Evolutionary conservation across 2,329 filamentous ascomycete species (phyloP).

Genomic region (Metarhizium brunneum): DNA sequence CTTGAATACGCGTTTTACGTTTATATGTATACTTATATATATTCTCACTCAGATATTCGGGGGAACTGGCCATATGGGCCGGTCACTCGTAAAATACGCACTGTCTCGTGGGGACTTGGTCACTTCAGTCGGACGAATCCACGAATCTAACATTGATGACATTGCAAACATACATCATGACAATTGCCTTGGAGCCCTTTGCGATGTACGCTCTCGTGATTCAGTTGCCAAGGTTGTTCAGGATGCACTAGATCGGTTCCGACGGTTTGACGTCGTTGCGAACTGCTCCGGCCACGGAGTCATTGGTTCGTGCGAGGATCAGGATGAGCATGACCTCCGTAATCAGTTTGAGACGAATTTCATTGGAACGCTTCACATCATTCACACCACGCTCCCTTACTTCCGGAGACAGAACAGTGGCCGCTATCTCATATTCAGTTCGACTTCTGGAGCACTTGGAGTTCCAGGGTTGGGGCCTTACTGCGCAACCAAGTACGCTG

Average conservation of each 20-base stretch:
- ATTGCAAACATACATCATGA: conserved; percentile 65
- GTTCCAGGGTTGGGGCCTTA: conserved; percentile 90
- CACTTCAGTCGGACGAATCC: conserved; percentile 73
- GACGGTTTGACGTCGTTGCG: conserved; percentile 76
- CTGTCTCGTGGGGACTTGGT: conserved; percentile 76
- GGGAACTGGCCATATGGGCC: conserved; percentile 93
- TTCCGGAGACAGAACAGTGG: conserved; percentile 69
- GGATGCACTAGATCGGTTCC: conserved; percentile 63
- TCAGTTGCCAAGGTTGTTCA: conserved; percentile 68
- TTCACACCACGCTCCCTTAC: conserved; percentile 79
- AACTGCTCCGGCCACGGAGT: conserved; percentile 95
- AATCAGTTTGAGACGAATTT: conserved; percentile 98
- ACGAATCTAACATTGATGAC: conserved; percentile 63
- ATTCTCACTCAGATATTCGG: conserved; percentile 65
- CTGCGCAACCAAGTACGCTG: conserved; percentile 94
- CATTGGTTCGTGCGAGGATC: conserved; percentile 91
- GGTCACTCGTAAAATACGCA: conserved; percentile 76
- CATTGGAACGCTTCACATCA: conserved; percentile 88
- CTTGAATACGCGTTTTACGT: background rate
- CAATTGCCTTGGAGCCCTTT: conserved; percentile 72
- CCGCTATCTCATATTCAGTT: conserved; percentile 90
- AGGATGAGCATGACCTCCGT: conserved; percentile 87
- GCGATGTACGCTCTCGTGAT: conserved; percentile 76
- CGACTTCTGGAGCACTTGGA: conserved; percentile 82
- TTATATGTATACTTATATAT: background rate